Percentiles rank a stretch among this genome's conserved stretches.
Evolutionary conservation across 306 rosid genomes (phyloP).

Genomic region (Biancaea sappan): DNA sequence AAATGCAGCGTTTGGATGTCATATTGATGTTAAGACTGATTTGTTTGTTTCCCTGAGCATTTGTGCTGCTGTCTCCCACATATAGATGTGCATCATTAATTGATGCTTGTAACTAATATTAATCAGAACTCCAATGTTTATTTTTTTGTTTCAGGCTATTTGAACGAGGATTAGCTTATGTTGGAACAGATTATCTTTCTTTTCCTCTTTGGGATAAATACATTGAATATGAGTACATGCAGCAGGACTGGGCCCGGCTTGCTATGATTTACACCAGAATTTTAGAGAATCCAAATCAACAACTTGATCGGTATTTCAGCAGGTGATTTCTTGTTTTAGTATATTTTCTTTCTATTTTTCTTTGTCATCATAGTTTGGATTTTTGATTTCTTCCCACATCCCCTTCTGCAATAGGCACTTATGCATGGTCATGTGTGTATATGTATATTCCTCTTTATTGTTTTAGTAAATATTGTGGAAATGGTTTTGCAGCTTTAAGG

Average conservation of each 20-base stretch:
- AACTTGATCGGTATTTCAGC: constrained; percentile 87
- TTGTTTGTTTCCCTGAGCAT: constrained; percentile 76
- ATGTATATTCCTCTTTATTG: too few relatives aligned
- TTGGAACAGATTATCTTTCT: constrained; percentile 96
- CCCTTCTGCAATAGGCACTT: background rate
- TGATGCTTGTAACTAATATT: constrained; percentile 44
- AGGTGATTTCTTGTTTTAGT: constrained; percentile 54
- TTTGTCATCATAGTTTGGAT: background rate
- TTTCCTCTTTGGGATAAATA: constrained; percentile 96
- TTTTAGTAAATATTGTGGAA: constrained; percentile 26
- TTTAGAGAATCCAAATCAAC: constrained; percentile 94
- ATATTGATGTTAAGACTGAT: constrained; percentile 88
- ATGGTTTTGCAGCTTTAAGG: constrained; percentile 79
- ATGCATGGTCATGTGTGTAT: too few relatives aligned
- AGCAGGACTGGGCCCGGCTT: constrained; percentile 95
- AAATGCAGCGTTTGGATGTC: constrained; percentile 98
- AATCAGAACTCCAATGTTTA: constrained; percentile 36
- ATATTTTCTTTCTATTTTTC: background rate
- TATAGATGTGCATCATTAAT: constrained; percentile 56
- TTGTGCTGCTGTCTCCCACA: constrained; percentile 67
- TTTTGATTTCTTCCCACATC: background rate
- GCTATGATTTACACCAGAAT: constrained; percentile 89
- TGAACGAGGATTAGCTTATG: constrained; percentile 93
- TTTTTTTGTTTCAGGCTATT: constrained; percentile 76
- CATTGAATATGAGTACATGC: constrained; percentile 95